phyloP scores from a whole-genome alignment of 2,329 filamentous ascomycete species.

The Pseudogymnoascus sp. region DNA sequence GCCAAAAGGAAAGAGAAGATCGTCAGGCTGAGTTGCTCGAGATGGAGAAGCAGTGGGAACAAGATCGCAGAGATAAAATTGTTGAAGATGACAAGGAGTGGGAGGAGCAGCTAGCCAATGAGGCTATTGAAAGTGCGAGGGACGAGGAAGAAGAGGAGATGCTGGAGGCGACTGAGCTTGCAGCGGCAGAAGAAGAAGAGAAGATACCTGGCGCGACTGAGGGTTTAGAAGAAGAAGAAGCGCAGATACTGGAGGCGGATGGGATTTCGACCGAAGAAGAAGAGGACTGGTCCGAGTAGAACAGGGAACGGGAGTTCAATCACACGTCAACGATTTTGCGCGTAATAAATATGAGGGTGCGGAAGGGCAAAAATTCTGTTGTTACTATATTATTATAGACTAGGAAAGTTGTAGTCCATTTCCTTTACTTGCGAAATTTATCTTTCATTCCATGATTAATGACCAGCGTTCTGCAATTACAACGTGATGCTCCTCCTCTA shows the following conservation, averaged over 20 bases:
- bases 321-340: not conserved
- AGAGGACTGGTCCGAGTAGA: not conserved
- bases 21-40: not conserved
- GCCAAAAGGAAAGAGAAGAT: not conserved
- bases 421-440: not conserved
- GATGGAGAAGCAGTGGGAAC: conserved; percentile 7
- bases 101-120: not conserved
- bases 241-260: not conserved
- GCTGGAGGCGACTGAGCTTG: not conserved
- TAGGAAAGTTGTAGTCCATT: not conserved
- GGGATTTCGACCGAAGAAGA: not conserved
- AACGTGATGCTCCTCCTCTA: not conserved
- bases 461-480: not conserved
- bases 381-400: conserved; percentile 8
- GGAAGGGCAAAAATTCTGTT: conserved; percentile 6
- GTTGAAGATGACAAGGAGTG: not conserved
- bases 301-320: not conserved
- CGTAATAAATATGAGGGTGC: not conserved
- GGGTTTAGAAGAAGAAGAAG: not conserved
- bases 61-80: not conserved
- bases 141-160: not conserved
- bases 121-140: not conserved
- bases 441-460: conserved; percentile 3
- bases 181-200: not conserved
- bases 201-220: not conserved